Evolutionary conservation across 1,284 basidiomycete species (phyloP), one percentile per base, ranked within the genome.

Genomic region (Pascua sp.): DNA sequence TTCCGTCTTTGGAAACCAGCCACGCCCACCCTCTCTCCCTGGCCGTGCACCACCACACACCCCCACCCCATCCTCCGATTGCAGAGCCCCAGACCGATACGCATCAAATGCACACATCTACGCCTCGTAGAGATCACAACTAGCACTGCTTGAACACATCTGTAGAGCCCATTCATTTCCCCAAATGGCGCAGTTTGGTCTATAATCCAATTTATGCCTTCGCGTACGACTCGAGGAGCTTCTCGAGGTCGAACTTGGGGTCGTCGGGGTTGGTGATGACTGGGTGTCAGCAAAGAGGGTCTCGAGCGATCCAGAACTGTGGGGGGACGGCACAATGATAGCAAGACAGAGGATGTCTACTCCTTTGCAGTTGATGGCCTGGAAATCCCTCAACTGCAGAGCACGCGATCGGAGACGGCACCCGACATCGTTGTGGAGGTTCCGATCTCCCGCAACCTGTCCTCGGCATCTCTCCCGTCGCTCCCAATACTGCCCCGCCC

Each of bases 181-280:
- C 57, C 49, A 53, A 32, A 45, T 43, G 48, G 47, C 48, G 37
- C 43, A 42, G 42, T 51, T 41, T 47, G 44, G 41, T 60, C 59
- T 56, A 56, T 49, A 55, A 49, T 32, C 24, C 24, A 32, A 32
- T 48, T 58, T 70, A 72, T 68, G 69, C 66, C 57, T 64, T 66
- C 63, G 72, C 71, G 70, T 72, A 77, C 44, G 70, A 70, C 62
- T 72, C 70, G 75, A 98, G 76, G 65, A 97, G 81, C 80, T 92
- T 92, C 82, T 98, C 95, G 73, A 98, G 82, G 82, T 98, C 94
- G 80, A 98, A 98, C 66, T 85, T 86, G 62, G 94, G 91, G 79
- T 95, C 87, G 71, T 98, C 93, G 50, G 93, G 91, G 81, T 98
- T 86, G 64, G 90, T 89, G 67, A 95, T 80, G 67, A 93, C 91